Conservation (phyloP, 2,329 filamentous ascomycete genomes). For the Neospermospora avenae region DNA sequence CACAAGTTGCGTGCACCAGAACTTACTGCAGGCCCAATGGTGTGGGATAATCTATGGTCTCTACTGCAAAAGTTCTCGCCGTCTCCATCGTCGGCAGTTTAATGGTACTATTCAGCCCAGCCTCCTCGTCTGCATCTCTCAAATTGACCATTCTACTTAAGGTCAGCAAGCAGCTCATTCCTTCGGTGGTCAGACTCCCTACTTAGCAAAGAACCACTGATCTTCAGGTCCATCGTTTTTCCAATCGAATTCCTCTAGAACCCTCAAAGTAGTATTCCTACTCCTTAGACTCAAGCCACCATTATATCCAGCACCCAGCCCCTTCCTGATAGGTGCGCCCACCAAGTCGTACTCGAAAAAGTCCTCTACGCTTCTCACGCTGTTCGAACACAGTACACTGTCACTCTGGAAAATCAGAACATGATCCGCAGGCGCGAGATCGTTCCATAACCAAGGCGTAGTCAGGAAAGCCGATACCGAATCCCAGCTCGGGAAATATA, state of each 20-base stretch:
- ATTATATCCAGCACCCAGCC: constrained; percentile 35
- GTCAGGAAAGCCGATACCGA: constrained; percentile 38
- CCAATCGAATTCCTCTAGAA: constrained; percentile 30
- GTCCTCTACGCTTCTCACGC: constrained; percentile 34
- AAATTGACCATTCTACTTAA: constrained; percentile 21
- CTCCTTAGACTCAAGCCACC: constrained; percentile 39
- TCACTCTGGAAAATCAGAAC: constrained; percentile 37
- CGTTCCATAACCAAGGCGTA: constrained; percentile 35
- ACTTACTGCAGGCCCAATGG: constrained; percentile 33
- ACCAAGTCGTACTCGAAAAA: constrained; percentile 38
- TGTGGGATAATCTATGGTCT: constrained; percentile 29
- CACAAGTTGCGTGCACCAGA: not conserved
- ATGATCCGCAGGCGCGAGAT: constrained; percentile 34
- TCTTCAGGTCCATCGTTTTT: constrained; percentile 26
- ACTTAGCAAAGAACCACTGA: constrained; percentile 32
- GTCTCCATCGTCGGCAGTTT: constrained; percentile 30
- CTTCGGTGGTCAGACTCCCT: not conserved
- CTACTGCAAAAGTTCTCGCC: constrained; percentile 31
- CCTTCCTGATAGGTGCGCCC: constrained; percentile 36
- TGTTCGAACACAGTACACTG: constrained; percentile 36
- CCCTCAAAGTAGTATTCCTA: constrained; percentile 33
- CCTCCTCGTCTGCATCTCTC: constrained; percentile 16
- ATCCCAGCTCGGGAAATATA: constrained; percentile 36
- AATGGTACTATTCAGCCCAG: constrained; percentile 15
- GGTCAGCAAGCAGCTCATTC: not conserved